A percentile compares a stretch with the other conserved stretches of the same genome.
These are phyloP conservation scores for Micromonas pusilla DNA, from an alignment of 139 green algal species.

Conservation along the genomic window DNA sequence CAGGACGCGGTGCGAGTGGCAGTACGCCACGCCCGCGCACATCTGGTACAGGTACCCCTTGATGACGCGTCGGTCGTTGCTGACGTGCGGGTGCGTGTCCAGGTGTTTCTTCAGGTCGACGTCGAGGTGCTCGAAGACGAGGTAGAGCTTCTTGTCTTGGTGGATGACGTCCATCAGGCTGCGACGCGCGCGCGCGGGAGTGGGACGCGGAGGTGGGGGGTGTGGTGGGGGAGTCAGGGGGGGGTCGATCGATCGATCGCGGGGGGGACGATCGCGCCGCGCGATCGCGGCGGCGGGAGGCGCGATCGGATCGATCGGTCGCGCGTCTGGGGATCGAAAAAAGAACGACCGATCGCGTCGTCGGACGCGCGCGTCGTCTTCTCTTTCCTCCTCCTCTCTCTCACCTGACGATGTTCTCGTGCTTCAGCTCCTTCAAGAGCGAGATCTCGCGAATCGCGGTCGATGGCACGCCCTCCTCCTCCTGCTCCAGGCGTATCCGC, in stretches of 20 bases:
- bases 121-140: conserved; percentile 98
- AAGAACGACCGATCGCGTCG: conserved; percentile 3
- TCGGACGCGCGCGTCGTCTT: no score
- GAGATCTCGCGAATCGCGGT: conserved; percentile 79
- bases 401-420: conserved; percentile 51
- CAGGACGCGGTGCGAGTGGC: conserved; percentile 80
- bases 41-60: conserved; percentile 96
- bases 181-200: no score
- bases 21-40: conserved; percentile 82
- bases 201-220: no score
- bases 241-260: not conserved
- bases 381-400: no score
- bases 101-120: conserved; percentile 97
- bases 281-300: not conserved
- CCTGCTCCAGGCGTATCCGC: conserved; percentile 77
- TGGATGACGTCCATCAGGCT: conserved; percentile 78
- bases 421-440: conserved; percentile 74
- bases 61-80: conserved; percentile 55
- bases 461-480: conserved; percentile 72
- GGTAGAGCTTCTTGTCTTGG: conserved; percentile 72
- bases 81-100: conserved; percentile 59
- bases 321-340: not conserved
- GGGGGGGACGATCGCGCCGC: not conserved
- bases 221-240: no score
- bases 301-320: not conserved